A percentile compares a stretch with the other conserved stretches of the same genome.
Conservation (phyloP, 83 land plant genomes). For the Larix sibirica region DNA sequence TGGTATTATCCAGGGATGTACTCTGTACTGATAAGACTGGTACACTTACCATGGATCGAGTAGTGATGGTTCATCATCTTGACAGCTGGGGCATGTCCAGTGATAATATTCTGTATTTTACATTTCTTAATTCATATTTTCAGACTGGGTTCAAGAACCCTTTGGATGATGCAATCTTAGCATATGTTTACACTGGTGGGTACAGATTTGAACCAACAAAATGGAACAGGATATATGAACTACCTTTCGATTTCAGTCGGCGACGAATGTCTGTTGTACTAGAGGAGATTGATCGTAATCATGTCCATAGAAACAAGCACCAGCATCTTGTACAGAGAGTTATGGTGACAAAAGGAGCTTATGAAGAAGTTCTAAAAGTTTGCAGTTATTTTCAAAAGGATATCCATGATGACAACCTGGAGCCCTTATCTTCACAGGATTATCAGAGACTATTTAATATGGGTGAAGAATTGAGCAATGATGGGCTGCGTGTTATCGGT, state of each 20-base stretch:
- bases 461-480: conserved; percentile 45
- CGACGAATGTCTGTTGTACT: conserved; percentile 51
- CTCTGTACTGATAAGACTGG: conserved; percentile 73
- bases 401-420: conserved; percentile 17
- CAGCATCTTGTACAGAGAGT: neutral
- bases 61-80: conserved; percentile 42
- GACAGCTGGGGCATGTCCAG: conserved; percentile 37
- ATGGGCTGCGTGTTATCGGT: conserved; percentile 51
- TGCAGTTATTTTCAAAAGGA: conserved; percentile 38
- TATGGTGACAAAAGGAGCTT: conserved; percentile 56
- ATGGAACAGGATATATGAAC: conserved; percentile 54
- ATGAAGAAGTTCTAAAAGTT: conserved; percentile 50
- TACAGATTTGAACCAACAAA: conserved; percentile 43
- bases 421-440: conserved; percentile 25
- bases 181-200: conserved; percentile 43
- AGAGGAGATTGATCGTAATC: conserved; percentile 28
- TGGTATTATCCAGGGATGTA: conserved; percentile 43
- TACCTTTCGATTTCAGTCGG: conserved; percentile 63
- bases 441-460: conserved; percentile 33
- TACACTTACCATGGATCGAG: conserved; percentile 55
- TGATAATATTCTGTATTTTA: conserved; percentile 46
- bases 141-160: conserved; percentile 55
- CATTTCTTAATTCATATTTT: conserved; percentile 58
- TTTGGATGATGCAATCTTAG: conserved; percentile 58
- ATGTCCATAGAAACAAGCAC: neutral